A percentile compares a stretch with the other conserved stretches of the same genome.
phyloP scores from a whole-genome alignment of 345 rosid species.

The Alliaria petiolata region DNA sequence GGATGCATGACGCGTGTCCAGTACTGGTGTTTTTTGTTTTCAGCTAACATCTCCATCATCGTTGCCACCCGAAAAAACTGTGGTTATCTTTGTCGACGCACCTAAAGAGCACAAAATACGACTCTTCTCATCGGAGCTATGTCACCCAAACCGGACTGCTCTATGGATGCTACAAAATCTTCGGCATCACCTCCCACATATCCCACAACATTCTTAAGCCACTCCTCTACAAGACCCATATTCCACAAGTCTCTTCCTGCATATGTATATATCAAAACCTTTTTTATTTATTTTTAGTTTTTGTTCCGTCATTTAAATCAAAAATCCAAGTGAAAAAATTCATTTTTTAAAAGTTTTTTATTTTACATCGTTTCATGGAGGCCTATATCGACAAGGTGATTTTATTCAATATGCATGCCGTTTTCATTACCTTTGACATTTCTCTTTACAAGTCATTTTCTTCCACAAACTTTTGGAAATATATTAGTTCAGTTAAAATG shows the following conservation, averaged over 20 bases:
- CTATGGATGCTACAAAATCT: neutral
- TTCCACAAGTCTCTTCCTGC: neutral
- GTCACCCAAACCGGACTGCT: neutral
- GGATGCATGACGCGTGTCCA: no score
- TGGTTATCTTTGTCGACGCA: neutral
- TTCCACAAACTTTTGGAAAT: no score
- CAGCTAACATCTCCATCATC: no score
- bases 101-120: slow-evolving; percentile 13
- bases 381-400: no score
- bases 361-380: neutral
- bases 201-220: slow-evolving; percentile 9
- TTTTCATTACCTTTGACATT: no score
- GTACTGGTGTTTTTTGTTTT: no score
- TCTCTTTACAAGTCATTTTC: no score
- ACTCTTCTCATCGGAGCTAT: neutral
- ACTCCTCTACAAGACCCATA: neutral
- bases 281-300: no score
- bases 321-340: no score
- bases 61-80: neutral
- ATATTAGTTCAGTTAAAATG: no score
- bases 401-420: neutral
- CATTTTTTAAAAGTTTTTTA: neutral
- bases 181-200: neutral
- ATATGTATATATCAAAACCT: neutral
- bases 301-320: no score